Evolutionary conservation across 2,329 filamentous ascomycete species (phyloP).

Genomic region (Exserohilum rostratum): DNA sequence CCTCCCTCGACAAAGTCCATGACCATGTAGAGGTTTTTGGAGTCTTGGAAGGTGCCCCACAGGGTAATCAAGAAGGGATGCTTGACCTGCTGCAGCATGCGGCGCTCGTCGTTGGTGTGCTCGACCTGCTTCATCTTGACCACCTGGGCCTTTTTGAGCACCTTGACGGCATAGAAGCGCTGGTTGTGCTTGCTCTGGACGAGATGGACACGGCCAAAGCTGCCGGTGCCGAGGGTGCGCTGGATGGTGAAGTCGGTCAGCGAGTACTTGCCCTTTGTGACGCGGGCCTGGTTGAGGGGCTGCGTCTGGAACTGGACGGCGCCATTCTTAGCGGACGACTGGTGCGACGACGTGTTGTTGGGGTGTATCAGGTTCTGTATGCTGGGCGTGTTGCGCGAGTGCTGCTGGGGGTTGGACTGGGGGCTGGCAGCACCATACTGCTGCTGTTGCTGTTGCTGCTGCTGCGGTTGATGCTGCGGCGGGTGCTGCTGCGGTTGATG

Average conservation of each 20-base stretch:
- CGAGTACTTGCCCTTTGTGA: constrained; percentile 97
- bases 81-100: constrained; percentile 95
- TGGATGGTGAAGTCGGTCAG: constrained; percentile 87
- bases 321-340: constrained; percentile 41
- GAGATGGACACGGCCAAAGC: constrained; percentile 93
- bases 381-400: constrained; percentile 73
- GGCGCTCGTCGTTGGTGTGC: constrained; percentile 96
- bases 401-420: constrained; percentile 35
- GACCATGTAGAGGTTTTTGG: constrained; percentile 97
- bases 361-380: constrained; percentile 85
- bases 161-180: constrained; percentile 97
- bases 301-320: constrained; percentile 46
- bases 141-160: constrained; percentile 96
- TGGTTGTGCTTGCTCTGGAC: constrained; percentile 98
- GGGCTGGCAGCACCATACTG: constrained; percentile 37
- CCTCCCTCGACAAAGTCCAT: constrained; percentile 99
- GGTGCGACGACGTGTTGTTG: constrained; percentile 40
- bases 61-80: constrained; percentile 97
- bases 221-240: constrained; percentile 92
- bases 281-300: constrained; percentile 57
- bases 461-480: no score
- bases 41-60: constrained; percentile 98
- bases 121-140: constrained; percentile 99
- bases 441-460: constrained; percentile 4
- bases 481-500: constrained; percentile 20